Base-by-base conservation (phyloP, 2,329 filamentous ascomycete genomes). In the Drechslerella coelobrocha region DNA sequence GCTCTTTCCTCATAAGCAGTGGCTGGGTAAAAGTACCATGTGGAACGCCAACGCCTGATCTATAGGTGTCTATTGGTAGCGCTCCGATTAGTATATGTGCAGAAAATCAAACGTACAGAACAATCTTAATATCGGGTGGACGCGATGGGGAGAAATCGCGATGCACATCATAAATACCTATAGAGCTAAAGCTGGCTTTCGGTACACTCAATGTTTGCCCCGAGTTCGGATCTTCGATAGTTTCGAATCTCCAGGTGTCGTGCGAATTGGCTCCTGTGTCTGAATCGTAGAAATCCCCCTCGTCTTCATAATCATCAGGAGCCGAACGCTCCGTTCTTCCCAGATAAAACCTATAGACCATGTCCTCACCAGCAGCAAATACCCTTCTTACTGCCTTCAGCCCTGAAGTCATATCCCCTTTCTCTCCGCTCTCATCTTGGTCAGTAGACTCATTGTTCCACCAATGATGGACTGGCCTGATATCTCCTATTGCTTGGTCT, bases 281-380 rank as follows among this genome's bases (percentile, higher is more conserved):
- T 17, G 39, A 8, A 43, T 55, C 50, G 57, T 66, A 48, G 29
- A 45, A 60, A 23, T 37, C 51, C 3, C 52, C 48, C 3, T 51
- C 51, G 21, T 50, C 52, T 3, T 72, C 73, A n/a, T 68, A 72
- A 1, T 65, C 63, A 4, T 55, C 54, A 4, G 61, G 41, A 2
- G 24, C 17, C 1, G 45, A 62, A 12, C 23, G 19, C 51, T 51
- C 69, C 26, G 52, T 68, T 50, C 19, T 59, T 6, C 63, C 73
- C 24, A 68, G 39, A 31, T 60, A 65, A n/a, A 73, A 65, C n/a
- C 73, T 61, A n/a, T 72, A 45, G 2, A 73, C 69, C 73, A 73
- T 73, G 45, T 74, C 69, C 29, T 72, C 72, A 5, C 68, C 73
- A 0, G 53, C 55, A 14, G 57, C 66, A 23, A 73, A 69, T n/a